Conservation (phyloP, 2,329 filamentous ascomycete genomes). For the Chrysoporthe deuterocubensis region DNA sequence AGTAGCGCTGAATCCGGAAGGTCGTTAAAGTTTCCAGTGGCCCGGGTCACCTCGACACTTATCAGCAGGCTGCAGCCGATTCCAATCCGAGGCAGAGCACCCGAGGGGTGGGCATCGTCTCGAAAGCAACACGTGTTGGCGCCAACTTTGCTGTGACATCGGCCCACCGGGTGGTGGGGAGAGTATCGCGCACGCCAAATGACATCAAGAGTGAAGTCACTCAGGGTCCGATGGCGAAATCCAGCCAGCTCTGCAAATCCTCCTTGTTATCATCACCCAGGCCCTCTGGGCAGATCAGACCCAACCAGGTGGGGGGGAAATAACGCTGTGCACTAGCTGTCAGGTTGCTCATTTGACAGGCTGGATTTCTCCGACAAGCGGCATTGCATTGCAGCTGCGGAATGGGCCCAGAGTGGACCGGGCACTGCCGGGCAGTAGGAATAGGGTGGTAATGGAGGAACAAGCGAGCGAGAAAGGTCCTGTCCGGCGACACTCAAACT, state of each 20-base stretch:
- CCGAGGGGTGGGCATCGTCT: background rate
- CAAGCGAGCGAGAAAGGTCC: background rate
- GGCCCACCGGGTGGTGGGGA: slow-evolving; percentile 9
- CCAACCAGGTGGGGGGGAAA: background rate
- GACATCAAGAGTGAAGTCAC: slow-evolving; percentile 23
- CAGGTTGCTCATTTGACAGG: slow-evolving; percentile 4
- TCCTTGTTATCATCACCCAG: background rate
- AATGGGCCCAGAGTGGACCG: slow-evolving; percentile 8
- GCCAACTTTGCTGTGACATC: slow-evolving; percentile 12
- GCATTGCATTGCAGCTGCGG: slow-evolving; percentile 14
- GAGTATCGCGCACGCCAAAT: slow-evolving; percentile 9
- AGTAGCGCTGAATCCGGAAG: slow-evolving; percentile 21
- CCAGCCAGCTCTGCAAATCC: slow-evolving; percentile 14
- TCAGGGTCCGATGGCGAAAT: background rate
- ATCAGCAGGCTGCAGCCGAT: slow-evolving; percentile 20
- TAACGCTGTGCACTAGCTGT: background rate
- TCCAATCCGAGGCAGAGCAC: slow-evolving; percentile 13
- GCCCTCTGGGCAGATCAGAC: background rate
- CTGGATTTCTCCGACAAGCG: slow-evolving; percentile 7
- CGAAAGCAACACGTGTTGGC: background rate
- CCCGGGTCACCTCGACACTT: slow-evolving; percentile 24
- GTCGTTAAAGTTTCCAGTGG: slow-evolving; percentile 25
- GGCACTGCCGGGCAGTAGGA: background rate
- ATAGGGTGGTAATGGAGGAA: background rate
- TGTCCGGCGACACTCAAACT: background rate